A percentile compares a stretch with the other conserved stretches of the same genome.
Conservation (phyloP, 139 green algal genomes). For the Micractinium conductrix region DNA sequence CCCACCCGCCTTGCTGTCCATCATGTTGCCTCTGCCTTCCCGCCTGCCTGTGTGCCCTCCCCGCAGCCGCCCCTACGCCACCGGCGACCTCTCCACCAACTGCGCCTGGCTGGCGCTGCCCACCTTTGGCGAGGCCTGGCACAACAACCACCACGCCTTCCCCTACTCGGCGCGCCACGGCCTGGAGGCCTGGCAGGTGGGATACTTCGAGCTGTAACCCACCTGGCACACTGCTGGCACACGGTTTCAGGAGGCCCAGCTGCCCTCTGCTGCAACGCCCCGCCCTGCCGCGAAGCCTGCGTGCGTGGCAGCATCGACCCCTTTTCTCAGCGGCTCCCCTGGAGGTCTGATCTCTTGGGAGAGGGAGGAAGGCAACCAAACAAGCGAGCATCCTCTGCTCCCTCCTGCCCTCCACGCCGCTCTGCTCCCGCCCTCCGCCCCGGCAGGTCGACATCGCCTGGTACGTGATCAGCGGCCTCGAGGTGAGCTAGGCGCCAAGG, state of each 20-base stretch:
- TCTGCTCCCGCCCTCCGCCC: too few species aligned
- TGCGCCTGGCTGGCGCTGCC: slow-evolving; percentile 84
- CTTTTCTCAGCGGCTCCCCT: not conserved
- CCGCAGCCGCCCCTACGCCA: slow-evolving; percentile 82
- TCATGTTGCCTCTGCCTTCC: too few species aligned
- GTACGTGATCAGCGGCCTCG: slow-evolving; percentile 4
- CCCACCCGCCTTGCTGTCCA: too few species aligned
- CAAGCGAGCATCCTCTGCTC: too few species aligned
- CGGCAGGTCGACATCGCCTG: slow-evolving; percentile 14
- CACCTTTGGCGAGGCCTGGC: slow-evolving; percentile 84
- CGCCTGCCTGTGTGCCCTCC: too few species aligned
- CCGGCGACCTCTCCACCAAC: slow-evolving; percentile 85
- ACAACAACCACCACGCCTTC: slow-evolving; percentile 96
- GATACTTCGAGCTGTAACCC: not conserved
- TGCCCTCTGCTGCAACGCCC: not conserved
- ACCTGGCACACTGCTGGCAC: too few species aligned
- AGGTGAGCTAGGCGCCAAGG: not conserved
- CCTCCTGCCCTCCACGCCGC: too few species aligned
- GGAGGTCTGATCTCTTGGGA: too few species aligned
- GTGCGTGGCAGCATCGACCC: not conserved
- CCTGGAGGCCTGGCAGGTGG: slow-evolving; percentile 82
- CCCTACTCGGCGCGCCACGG: slow-evolving; percentile 86
- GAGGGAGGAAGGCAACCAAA: too few species aligned
- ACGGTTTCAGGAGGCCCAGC: too few species aligned
- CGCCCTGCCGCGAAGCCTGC: not conserved